Evolutionary conservation across 495 filamentous ascomycete species (phyloP).

Genomic region (Friedmanniomyces simplex): DNA sequence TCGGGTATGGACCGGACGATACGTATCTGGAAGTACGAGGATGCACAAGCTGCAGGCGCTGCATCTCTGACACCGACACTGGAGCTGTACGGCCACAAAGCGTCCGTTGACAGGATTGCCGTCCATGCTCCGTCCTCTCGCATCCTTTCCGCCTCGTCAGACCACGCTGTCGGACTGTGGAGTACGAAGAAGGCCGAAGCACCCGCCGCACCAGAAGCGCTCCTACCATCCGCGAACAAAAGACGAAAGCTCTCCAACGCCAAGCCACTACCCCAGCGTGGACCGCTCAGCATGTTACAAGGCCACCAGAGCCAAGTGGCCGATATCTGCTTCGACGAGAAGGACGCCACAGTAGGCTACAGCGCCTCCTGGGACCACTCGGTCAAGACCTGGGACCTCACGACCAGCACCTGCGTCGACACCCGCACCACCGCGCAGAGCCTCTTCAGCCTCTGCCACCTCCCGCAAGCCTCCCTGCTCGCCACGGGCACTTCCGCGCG

Average conservation of each 20-base stretch:
- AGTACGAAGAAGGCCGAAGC: slow-evolving; percentile 60
- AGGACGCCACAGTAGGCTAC: slow-evolving; percentile 80
- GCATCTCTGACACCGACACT: slow-evolving; percentile 62
- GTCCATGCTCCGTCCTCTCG: slow-evolving; percentile 65
- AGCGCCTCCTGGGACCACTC: slow-evolving; percentile 82
- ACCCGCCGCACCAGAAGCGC: slow-evolving; percentile 53
- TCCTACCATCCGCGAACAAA: slow-evolving; percentile 60
- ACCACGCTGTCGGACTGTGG: slow-evolving; percentile 78
- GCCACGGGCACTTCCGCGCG: slow-evolving; percentile 79
- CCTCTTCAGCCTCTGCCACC: slow-evolving; percentile 60
- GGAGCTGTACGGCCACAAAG: slow-evolving; percentile 79
- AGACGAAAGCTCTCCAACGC: slow-evolving; percentile 59
- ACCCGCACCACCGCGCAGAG: slow-evolving; percentile 73
- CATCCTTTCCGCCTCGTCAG: slow-evolving; percentile 71
- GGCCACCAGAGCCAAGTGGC: slow-evolving; percentile 64
- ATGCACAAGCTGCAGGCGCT: slow-evolving; percentile 35
- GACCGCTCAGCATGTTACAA: slow-evolving; percentile 61
- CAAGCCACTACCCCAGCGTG: slow-evolving; percentile 57
- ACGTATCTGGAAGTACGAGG: slow-evolving; percentile 72
- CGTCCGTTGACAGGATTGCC: slow-evolving; percentile 61
- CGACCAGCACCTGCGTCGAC: slow-evolving; percentile 61
- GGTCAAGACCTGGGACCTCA: slow-evolving; percentile 81
- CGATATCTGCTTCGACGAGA: slow-evolving; percentile 68
- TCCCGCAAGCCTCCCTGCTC: slow-evolving; percentile 58
- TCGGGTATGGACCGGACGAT: slow-evolving; percentile 72